These are phyloP conservation scores for Bipolaris sorokiniana DNA, from an alignment of 2,329 filamentous ascomycete genomes.

Conservation along the genomic window DNA sequence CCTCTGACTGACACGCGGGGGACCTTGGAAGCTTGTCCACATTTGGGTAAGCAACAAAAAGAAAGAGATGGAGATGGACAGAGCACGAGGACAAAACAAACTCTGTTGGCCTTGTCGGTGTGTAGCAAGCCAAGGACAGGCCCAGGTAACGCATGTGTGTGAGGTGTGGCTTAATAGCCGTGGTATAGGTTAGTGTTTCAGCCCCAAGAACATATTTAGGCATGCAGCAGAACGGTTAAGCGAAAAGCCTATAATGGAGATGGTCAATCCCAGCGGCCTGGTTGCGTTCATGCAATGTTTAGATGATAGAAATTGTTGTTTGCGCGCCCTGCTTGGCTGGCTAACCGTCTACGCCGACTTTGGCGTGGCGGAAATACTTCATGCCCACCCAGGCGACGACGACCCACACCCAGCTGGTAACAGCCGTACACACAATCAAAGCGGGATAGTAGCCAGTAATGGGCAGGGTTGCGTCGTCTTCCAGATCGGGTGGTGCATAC, in stretches of 20 bases:
- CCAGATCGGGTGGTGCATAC: slow-evolving; percentile 91
- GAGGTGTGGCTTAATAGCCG: slow-evolving; percentile 23
- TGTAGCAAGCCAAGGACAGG: neutral
- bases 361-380: slow-evolving; percentile 99
- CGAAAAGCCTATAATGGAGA: slow-evolving; percentile 33
- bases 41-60: slow-evolving; percentile 4
- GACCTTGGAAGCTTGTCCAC: slow-evolving; percentile 3
- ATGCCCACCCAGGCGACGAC: slow-evolving; percentile 97
- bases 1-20: neutral
- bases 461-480: slow-evolving; percentile 91
- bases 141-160: slow-evolving; percentile 12
- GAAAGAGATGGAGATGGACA: neutral
- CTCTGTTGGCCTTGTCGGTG: slow-evolving; percentile 6
- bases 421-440: slow-evolving; percentile 87
- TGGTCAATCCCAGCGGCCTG: slow-evolving; percentile 11
- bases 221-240: slow-evolving; percentile 37
- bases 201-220: slow-evolving; percentile 36
- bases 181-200: slow-evolving; percentile 44
- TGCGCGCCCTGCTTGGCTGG: slow-evolving; percentile 4
- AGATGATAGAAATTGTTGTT: slow-evolving; percentile 17
- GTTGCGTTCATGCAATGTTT: slow-evolving; percentile 18
- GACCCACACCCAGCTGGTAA: slow-evolving; percentile 99
- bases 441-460: slow-evolving; percentile 98
- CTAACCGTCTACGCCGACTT: slow-evolving; percentile 69
- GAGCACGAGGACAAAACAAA: slow-evolving; percentile 10